Evolutionary conservation across 352 stramenopile species (phyloP).

Genomic region (Globisporangium spiculum): DNA sequence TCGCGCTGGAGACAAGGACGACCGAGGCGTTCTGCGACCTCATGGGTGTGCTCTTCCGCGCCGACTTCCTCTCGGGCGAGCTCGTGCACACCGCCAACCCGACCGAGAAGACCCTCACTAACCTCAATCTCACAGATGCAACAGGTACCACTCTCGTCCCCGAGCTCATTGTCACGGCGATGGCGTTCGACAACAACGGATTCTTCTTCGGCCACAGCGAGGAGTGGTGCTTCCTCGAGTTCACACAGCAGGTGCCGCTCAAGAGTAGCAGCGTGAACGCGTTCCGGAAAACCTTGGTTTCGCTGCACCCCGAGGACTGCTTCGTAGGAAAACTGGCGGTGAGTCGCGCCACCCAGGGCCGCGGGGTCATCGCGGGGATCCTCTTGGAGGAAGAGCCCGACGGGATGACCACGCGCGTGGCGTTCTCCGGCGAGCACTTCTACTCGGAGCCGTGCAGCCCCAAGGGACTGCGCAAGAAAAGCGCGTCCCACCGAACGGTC

Average conservation of each 20-base stretch:
- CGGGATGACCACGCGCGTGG: not conserved
- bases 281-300: not conserved
- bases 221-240: slow-evolving; percentile 1
- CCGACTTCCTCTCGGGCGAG: slow-evolving; percentile 3
- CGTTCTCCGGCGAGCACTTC: not conserved
- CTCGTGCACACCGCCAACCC: not conserved
- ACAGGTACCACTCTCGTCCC: not conserved
- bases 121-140: not conserved
- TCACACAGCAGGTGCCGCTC: not conserved
- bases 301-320: not conserved
- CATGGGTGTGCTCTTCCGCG: slow-evolving; percentile 1
- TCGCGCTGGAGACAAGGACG: not conserved
- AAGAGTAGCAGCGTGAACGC: not conserved
- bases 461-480: slow-evolving; percentile 1
- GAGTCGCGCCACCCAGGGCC: not conserved
- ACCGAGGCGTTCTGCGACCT: not conserved
- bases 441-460: not conserved
- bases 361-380: not conserved
- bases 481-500: not conserved
- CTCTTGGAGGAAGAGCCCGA: not conserved
- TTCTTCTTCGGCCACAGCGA: not conserved
- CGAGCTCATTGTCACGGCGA: not conserved
- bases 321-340: not conserved
- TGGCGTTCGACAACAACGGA: not conserved
- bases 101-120: not conserved